Conservation (phyloP, 306 rosid genomes). For the Pyrus bretschneideri region DNA sequence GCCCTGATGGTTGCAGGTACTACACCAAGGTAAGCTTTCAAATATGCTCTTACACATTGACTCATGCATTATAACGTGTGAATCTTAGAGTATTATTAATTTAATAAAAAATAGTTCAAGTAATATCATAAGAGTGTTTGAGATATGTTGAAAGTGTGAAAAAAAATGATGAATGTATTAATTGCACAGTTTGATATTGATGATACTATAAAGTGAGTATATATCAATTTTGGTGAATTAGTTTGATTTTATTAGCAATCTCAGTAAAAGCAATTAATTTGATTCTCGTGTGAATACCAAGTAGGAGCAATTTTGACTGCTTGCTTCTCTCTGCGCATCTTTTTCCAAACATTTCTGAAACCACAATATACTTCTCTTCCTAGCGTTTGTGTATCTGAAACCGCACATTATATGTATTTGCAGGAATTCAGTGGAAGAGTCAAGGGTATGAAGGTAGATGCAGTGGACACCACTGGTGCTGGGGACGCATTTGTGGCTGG, state of each 20-base stretch:
- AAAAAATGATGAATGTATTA: not conserved
- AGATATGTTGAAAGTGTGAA: too few relatives aligned
- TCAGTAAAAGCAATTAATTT: not conserved
- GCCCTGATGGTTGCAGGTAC: slow-evolving; percentile 88
- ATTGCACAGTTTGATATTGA: not conserved
- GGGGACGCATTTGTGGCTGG: slow-evolving; percentile 99
- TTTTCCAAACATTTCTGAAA: not conserved
- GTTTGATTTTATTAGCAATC: not conserved
- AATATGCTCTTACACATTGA: not conserved
- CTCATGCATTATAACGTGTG: not conserved
- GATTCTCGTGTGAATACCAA: not conserved
- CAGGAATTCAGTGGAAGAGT: slow-evolving; percentile 88
- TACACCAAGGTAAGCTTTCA: slow-evolving; percentile 70
- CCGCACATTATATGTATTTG: slow-evolving; percentile 10
- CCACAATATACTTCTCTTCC: not conserved
- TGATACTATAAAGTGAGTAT: not conserved
- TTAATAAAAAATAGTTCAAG: not conserved
- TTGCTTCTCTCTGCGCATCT: not conserved
- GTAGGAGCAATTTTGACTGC: not conserved
- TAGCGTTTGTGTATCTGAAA: slow-evolving; percentile 8
- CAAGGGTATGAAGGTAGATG: slow-evolving; percentile 71
- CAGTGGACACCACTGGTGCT: slow-evolving; percentile 94
- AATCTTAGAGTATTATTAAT: not conserved
- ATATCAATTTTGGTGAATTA: not conserved
- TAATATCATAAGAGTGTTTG: not conserved